A percentile compares a stretch with the other conserved stretches of the same genome.
Evolutionary conservation across 148 eudicot species (phyloP).

Genomic region (Rhododendron williamsianum): DNA sequence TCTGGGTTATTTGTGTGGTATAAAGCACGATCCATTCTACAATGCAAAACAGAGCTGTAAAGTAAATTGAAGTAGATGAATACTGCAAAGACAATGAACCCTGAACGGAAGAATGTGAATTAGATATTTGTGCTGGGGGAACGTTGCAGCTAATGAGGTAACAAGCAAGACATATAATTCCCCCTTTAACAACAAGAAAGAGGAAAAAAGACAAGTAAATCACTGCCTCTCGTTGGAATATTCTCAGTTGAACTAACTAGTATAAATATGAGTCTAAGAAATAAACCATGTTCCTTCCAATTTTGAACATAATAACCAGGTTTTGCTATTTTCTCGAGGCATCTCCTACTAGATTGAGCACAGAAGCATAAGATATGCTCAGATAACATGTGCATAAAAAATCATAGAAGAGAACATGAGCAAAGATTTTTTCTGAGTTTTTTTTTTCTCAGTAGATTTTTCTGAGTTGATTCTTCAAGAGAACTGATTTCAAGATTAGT

Average conservation of each 20-base stretch:
- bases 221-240: not conserved
- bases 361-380: not conserved
- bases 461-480: not conserved
- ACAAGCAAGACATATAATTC: not conserved
- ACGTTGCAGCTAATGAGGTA: not conserved
- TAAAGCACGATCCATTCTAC: constrained; percentile 70
- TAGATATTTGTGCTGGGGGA: not conserved
- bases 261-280: not conserved
- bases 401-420: not conserved
- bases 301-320: not conserved
- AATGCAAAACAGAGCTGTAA: not conserved
- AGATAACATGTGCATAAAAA: not conserved
- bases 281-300: not conserved
- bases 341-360: not conserved
- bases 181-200: not conserved
- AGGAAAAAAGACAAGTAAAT: not conserved
- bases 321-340: not conserved
- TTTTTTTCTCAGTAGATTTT: not conserved
- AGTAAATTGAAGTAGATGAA: not conserved
- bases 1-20: constrained; percentile 59
- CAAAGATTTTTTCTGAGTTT: not conserved
- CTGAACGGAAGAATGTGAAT: not conserved
- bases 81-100: not conserved
- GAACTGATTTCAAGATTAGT: not conserved
- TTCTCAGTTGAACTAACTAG: not conserved